Conservation (phyloP, 441 rosid genomes). For the Dalechampia spathulata region DNA sequence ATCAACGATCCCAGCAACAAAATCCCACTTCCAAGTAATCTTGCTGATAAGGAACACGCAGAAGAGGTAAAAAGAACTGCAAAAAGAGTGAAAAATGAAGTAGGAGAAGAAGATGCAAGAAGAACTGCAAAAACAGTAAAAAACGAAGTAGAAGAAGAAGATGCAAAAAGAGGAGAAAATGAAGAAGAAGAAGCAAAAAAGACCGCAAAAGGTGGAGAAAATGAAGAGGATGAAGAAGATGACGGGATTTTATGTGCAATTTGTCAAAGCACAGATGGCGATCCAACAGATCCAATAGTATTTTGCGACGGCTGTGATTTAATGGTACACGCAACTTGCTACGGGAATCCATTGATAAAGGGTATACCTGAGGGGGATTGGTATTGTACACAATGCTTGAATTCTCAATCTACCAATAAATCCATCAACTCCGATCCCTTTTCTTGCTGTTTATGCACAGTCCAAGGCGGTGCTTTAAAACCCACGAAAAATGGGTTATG, state of each 20-base stretch:
- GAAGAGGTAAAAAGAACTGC: too few species aligned
- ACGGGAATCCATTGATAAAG: slow-evolving; percentile 66
- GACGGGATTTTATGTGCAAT: slow-evolving; percentile 78
- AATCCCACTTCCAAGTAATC: too few species aligned
- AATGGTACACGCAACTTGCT: slow-evolving; percentile 88
- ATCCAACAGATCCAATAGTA: slow-evolving; percentile 77
- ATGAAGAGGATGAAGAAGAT: slow-evolving; percentile 30
- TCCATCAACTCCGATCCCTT: background rate
- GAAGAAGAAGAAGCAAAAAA: slow-evolving; percentile 17
- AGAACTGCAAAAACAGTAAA: too few species aligned
- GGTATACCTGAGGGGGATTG: slow-evolving; percentile 82
- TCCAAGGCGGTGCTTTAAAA: slow-evolving; percentile 60
- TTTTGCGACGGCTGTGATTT: slow-evolving; percentile 92
- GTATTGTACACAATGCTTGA: slow-evolving; percentile 61
- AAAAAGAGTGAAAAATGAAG: too few species aligned
- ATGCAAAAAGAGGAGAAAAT: slow-evolving; percentile 17
- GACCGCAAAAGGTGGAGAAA: too few species aligned
- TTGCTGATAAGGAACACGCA: too few species aligned
- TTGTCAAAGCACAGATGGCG: slow-evolving; percentile 90
- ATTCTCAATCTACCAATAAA: slow-evolving; percentile 10
- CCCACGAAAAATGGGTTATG: slow-evolving; percentile 52
- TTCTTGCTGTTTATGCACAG: slow-evolving; percentile 62
- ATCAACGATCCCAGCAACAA: too few species aligned
- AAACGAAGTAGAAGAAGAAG: too few species aligned
- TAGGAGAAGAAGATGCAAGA: too few species aligned